Base-by-base conservation (phyloP, 75 land plant genomes). In the Isoetes taiwanensis region DNA sequence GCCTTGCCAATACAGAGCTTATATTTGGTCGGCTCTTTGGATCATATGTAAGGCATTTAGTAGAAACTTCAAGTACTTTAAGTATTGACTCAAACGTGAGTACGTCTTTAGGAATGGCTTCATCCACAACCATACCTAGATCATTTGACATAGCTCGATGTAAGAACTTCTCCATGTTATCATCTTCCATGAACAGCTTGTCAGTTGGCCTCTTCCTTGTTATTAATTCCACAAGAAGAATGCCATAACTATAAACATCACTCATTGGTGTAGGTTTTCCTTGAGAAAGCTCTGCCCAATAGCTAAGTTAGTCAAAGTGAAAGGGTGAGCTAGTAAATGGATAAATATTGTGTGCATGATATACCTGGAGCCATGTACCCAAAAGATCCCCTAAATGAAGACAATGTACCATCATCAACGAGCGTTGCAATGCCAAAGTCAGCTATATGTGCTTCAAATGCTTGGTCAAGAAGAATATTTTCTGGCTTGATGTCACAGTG, bases 311-410 rank as follows among this genome's bases (percentile, higher is more conserved):
- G 16, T 16, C 50, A 5, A 4, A 6, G 6, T 8, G 6, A 5
- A 6, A n/a, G 6, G 19, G 16, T 6, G 25, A 6, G 50, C 16
- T 8, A 6, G 4, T 6, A 46, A 8, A 46, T 46, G 12, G 16
- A 3, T 46, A 23, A 6, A 23, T 46, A 14, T 37, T 37, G 39
- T 37, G 39, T 37, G 39, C 14, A 14, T 37, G 39, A 9, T 16
- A 19, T 46, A 19, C 50, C 50, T 46, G 50, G 50, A 46, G 50
- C 50, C 16, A 23, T 46, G 50, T 46, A 46, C 25, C 50, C 50
- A 6, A 23, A 23, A 5, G 16, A 6, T 6, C 5, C 8, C 16
- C 16, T 6, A n/a, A 46, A 19, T 6, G 21, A 6, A n/a, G 6
- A 6, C 25, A 8, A 19, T 46, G 8, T 46, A 5, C 23, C 25